Base-by-base conservation (phyloP, 495 filamentous ascomycete genomes). In the Neurospora sp. region DNA sequence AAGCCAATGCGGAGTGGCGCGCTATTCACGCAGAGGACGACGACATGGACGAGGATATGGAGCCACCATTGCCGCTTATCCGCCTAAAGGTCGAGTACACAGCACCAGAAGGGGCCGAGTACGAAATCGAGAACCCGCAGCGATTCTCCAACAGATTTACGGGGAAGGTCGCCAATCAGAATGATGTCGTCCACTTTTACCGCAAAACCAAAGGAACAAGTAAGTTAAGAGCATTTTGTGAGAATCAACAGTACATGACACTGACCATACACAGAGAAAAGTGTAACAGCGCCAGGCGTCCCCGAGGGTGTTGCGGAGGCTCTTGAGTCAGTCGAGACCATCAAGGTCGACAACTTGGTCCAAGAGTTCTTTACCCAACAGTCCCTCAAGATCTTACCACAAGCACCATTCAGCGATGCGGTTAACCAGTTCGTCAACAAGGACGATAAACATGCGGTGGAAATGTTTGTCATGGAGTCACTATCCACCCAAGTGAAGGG, bases 81-180 rank as follows among this genome's bases (percentile, higher is more conserved):
- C 89, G 96, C 66, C 87, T 99, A 10, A 91, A 94, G 45, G 95
- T 99, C 8, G 96, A 99, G 76, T 96, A 92, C 74, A 90, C 94
- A 0, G 90, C 95, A 2, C 92, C 93, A 0, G 94, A 98, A 39
- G 93, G 93, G 34, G 92, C 93, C 45, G 88, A 89, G 59, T 99
- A 92, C 76, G 93, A 98, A 73, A 92, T 90, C 72, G 96, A 98
- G 78, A 99, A 99, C 74, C 96, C 96, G 19, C 96, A 98, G 77
- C 89, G 96, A 5, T 98, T 98, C 76, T 98, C 96, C 1, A 97
- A 97, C 80, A 89, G 94, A 5, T 99, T 99, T 76, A 87, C 91
- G 1, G 91, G 90, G 8, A 93, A 91, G 77, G 96, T 98, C 0
- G 96, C 96, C 11, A 99, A 99, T 76, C 89, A 92, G 2, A 96